phyloP scores from a whole-genome alignment of 2,329 filamentous ascomycete species.

The Penicillium verrucosum region DNA sequence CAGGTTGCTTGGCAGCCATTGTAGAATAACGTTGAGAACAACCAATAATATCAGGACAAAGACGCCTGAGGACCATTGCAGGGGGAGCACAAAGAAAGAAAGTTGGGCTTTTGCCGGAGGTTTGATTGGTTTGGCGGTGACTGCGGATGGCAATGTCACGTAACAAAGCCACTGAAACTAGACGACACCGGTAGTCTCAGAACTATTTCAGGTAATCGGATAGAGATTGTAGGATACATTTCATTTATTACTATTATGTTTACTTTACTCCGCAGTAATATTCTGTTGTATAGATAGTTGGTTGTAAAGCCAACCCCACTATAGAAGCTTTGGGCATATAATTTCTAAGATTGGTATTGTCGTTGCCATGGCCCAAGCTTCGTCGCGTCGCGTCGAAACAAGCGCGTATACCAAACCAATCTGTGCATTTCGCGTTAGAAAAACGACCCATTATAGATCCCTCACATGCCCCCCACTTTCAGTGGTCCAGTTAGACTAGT shows the following conservation, averaged over 20 bases:
- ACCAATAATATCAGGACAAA: constrained; percentile 11
- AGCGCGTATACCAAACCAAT: constrained; percentile 13
- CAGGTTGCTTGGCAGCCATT: constrained; percentile 46
- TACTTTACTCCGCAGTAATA: not conserved
- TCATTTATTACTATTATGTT: not conserved
- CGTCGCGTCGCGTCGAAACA: constrained; percentile 14
- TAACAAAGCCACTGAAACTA: not conserved
- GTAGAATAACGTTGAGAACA: constrained; percentile 21
- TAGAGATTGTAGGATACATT: not conserved
- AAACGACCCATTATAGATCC: not conserved
- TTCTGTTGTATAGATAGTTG: not conserved
- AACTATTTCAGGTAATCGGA: not conserved
- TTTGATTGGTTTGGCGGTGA: constrained; percentile 7
- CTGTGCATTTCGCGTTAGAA: constrained; percentile 1
- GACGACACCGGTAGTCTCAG: not conserved
- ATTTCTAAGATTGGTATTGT: constrained; percentile 14
- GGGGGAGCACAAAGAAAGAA: not conserved
- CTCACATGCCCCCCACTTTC: constrained; percentile 5
- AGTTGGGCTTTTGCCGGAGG: constrained; percentile 4
- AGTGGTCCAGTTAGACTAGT: not conserved
- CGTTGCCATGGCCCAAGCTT: constrained; percentile 20
- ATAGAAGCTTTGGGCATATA: constrained; percentile 4
- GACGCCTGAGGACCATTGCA: constrained; percentile 11
- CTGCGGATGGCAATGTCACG: constrained; percentile 2
- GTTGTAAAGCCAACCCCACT: not conserved